These are phyloP conservation scores for Hymenoscyphus linearis DNA, from an alignment of 2,329 filamentous ascomycete genomes.

Conservation along the genomic window DNA sequence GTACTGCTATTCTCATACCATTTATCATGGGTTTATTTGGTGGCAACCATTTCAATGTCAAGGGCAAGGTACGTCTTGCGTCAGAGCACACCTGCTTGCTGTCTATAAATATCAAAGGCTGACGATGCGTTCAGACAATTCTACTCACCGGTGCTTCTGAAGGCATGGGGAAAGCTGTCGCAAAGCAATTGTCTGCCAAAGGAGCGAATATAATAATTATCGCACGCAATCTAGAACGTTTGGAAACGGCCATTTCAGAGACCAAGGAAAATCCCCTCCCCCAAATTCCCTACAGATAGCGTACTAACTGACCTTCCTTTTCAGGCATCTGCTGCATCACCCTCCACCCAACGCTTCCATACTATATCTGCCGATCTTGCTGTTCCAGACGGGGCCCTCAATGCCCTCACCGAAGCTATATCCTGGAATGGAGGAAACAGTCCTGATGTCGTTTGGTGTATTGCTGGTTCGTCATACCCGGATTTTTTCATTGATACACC, in stretches of 20 bases:
- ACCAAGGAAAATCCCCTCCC: slow-evolving; percentile 48
- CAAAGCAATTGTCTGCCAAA: slow-evolving; percentile 68
- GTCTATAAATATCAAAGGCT: slow-evolving; percentile 2
- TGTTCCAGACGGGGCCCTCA: slow-evolving; percentile 59
- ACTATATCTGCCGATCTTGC: slow-evolving; percentile 81
- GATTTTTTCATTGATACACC: slow-evolving; percentile 73
- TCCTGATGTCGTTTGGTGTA: slow-evolving; percentile 87
- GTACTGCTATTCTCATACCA: slow-evolving; percentile 29
- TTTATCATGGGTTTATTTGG: slow-evolving; percentile 62
- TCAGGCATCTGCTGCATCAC: slow-evolving; percentile 60
- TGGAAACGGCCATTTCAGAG: slow-evolving; percentile 62
- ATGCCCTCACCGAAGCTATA: slow-evolving; percentile 66
- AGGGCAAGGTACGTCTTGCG: slow-evolving; percentile 62
- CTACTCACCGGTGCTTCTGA: slow-evolving; percentile 89
- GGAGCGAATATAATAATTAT: slow-evolving; percentile 86
- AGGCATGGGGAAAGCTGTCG: slow-evolving; percentile 79
- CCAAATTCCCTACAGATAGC: not conserved
- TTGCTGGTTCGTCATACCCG: slow-evolving; percentile 71
- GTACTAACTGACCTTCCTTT: slow-evolving; percentile 4
- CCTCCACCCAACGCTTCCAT: slow-evolving; percentile 69
- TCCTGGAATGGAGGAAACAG: slow-evolving; percentile 69
- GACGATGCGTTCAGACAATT: slow-evolving; percentile 57
- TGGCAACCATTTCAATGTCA: slow-evolving; percentile 76
- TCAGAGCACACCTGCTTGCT: not conserved
- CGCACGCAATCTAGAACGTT: slow-evolving; percentile 69